These are phyloP conservation scores for Wallacemonas sp. DNA, from an alignment of 208 protist species.

Conservation along the genomic window DNA sequence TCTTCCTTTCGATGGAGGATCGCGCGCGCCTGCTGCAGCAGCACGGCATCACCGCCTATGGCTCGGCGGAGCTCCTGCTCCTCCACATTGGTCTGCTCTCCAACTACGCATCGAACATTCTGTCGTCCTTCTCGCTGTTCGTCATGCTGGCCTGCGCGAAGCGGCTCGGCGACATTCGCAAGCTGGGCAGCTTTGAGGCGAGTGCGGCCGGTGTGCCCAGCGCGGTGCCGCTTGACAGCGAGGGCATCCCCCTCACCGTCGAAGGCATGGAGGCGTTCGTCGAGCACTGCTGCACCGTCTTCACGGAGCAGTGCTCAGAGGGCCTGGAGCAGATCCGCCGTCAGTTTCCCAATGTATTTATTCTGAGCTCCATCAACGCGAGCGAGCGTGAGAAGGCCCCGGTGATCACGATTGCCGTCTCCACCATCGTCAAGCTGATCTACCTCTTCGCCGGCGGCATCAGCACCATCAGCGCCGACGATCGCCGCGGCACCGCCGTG, in stretches of 20 bases:
- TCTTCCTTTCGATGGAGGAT: slow-evolving; percentile 59
- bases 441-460: slow-evolving; percentile 65
- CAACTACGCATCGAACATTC: slow-evolving; percentile 48
- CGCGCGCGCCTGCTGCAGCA: slow-evolving; percentile 30
- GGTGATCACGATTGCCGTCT: slow-evolving; percentile 36
- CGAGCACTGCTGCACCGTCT: slow-evolving; percentile 27
- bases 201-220: neutral
- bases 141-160: slow-evolving; percentile 26
- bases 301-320: slow-evolving; percentile 18
- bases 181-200: neutral
- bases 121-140: slow-evolving; percentile 46
- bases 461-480: slow-evolving; percentile 59
- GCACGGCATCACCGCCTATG: slow-evolving; percentile 22
- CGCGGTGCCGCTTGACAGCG: neutral
- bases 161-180: slow-evolving; percentile 9
- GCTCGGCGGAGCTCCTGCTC: slow-evolving; percentile 38
- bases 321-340: slow-evolving; percentile 33
- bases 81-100: slow-evolving; percentile 50
- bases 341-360: slow-evolving; percentile 62
- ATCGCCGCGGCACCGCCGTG: slow-evolving; percentile 27
- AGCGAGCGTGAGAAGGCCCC: slow-evolving; percentile 17
- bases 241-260: slow-evolving; percentile 18
- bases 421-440: slow-evolving; percentile 48
- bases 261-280: slow-evolving; percentile 30
- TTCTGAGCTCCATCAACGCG: slow-evolving; percentile 24